Base-by-base conservation (phyloP, 1,139 yeast species). In the Wickerhamomyces sp. region DNA sequence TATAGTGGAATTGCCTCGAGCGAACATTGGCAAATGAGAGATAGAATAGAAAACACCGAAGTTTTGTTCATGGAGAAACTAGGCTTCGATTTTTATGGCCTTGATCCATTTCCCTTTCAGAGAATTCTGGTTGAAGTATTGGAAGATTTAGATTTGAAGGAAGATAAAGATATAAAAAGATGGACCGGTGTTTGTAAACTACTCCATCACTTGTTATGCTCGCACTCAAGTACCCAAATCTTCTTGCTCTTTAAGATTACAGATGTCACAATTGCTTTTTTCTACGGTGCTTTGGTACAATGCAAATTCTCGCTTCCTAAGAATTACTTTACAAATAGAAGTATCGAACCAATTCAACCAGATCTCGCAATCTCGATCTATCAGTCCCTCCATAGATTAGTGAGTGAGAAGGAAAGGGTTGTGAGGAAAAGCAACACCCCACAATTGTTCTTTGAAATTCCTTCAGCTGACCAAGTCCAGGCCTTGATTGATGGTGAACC, bases 31-130 rank as follows among this genome's bases (percentile, higher is more conserved):
- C 21, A 21, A 1, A 29, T 33, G 21, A 49, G 40, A 33, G 56
- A 53, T 38, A 38, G 17, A 28, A 17, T 51, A 3, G 35, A 41
- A 13, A 37, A 31, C 9, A 14, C 27, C 10, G 57, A 53, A 33
- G 36, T 45, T 35, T 14, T 25, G 3, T 41, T 52, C 8, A 45
- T 52, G 50, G 54, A 51, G 6, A 43, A 34, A 7, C 40, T 53
- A 2, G 51, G 56, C 20, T 53, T 47, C 31, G 57, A 53, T 33
- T 39, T 52, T 19, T 43, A 40, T 24, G 14, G 51, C 1, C 29
- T 34, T 3, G 42, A 46, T 15, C 57, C 57, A 3, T 42, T 38
- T 21, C 25, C 26, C 35, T 41, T 24, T 29, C 19, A 26, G n/a
- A 15, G n/a, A 7, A 8, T 9, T 9, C 14, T 31, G 13, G 7